A percentile compares a stretch with the other conserved stretches of the same genome.
phyloP scores from a whole-genome alignment of 2,329 filamentous ascomycete species.

The Trichophyton rubrum region DNA sequence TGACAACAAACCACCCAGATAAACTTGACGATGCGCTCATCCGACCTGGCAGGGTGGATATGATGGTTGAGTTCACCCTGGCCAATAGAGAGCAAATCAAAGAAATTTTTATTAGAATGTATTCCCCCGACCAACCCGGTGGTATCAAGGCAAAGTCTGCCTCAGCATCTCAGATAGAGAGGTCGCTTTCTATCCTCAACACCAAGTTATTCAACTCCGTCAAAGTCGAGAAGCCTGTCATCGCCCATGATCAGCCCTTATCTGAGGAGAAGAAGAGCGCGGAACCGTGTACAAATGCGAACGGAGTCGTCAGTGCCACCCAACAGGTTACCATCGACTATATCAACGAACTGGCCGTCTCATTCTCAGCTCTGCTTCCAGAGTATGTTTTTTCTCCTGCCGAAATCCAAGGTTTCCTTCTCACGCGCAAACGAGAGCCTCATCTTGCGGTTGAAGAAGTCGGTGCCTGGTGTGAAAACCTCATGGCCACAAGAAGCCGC shows the following conservation, averaged over 20 bases:
- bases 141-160: neutral
- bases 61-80: constrained; percentile 24
- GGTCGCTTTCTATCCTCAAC: neutral
- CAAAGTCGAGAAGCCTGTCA: neutral
- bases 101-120: constrained; percentile 20
- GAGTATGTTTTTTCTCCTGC: constrained; percentile 39
- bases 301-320: neutral
- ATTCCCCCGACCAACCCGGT: constrained; percentile 11
- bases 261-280: neutral
- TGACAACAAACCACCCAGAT: constrained; percentile 59
- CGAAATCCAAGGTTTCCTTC: constrained; percentile 42
- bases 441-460: constrained; percentile 32
- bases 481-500: neutral
- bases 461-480: constrained; percentile 26
- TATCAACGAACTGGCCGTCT: constrained; percentile 25
- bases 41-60: constrained; percentile 55
- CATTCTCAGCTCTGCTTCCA: constrained; percentile 36
- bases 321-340: neutral
- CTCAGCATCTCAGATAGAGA: neutral
- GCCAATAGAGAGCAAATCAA: constrained; percentile 16
- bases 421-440: constrained; percentile 32
- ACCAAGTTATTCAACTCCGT: neutral
- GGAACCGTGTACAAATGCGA: neutral
- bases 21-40: constrained; percentile 53
- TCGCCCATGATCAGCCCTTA: neutral